Base-by-base conservation (phyloP, 176 grass and related monocot species). In the Carex littledalei region DNA sequence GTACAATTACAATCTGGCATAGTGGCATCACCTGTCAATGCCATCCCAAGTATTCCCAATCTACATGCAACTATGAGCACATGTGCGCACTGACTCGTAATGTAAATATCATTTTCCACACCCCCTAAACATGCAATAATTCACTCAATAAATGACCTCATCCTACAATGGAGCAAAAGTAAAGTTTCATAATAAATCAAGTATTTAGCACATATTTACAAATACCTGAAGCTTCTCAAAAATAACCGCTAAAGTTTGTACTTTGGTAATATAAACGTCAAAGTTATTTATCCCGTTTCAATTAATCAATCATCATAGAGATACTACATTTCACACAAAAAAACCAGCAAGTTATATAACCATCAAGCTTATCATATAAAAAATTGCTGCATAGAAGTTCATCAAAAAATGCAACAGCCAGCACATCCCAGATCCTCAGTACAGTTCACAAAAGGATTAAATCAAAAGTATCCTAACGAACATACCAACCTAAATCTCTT, bases 401-500 rank as follows among this genome's bases (percentile, higher is more conserved):
- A 60, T 56, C 18, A 39, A 3, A 50, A 86, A 84, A 26, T 64
- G 3, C 62, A 65, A 11, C 86, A 47, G 59, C 11, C 64, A 8
- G 22, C 15, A 72, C 10, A 17, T 71, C 50, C 74, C 17, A 29
- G n/a, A 43, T 49, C 50, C 9, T 47, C 34, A 8, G 63, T 83
- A 71, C 2, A 43, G 13, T 78, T 81, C 67, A 52, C 49, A 24
- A 82, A 61, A 82, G 3, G 57, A 79, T 17, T 8, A 24, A 22
- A 47, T 16, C 17, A 26, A 64, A 64, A 41, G n/a, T 7, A 63
- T 22, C 79, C 34, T 41, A 80, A 14, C 17, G 29, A 81, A 62
- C 78, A 62, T 35, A 43, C 75, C 63, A 22, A 24, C 15, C 45
- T 63, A 13, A 60, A 81, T 84, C 16, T 72, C 67, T 60, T 85